phyloP scores from a whole-genome alignment of 2,329 filamentous ascomycete species.

The Pseudocercospora musae region DNA sequence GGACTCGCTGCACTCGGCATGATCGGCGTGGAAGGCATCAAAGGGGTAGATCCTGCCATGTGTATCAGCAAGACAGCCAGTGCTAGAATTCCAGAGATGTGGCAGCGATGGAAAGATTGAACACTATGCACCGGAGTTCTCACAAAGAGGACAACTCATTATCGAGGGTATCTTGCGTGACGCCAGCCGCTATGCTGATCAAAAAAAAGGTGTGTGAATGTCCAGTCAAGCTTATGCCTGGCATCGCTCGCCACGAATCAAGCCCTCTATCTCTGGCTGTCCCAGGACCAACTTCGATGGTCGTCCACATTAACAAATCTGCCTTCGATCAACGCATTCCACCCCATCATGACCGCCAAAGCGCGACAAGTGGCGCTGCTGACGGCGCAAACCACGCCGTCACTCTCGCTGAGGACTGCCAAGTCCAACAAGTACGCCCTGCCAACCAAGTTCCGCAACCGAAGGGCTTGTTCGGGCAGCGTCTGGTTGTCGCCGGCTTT shows the following conservation, averaged over 20 bases:
- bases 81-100: slow-evolving; percentile 25
- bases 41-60: slow-evolving; percentile 68
- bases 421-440: slow-evolving; percentile 81
- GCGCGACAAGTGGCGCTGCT: slow-evolving; percentile 66
- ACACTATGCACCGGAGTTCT: neutral
- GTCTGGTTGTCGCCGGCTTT: slow-evolving; percentile 7
- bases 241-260: no score
- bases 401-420: slow-evolving; percentile 66
- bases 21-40: slow-evolving; percentile 61
- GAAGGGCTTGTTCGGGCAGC: slow-evolving; percentile 50
- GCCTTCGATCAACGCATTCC: slow-evolving; percentile 62
- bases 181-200: slow-evolving; percentile 19
- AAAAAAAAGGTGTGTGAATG: neutral
- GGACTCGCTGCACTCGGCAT: slow-evolving; percentile 74
- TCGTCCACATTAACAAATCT: slow-evolving; percentile 81
- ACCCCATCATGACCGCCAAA: slow-evolving; percentile 82
- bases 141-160: neutral
- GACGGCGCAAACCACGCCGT: slow-evolving; percentile 72
- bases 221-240: no score
- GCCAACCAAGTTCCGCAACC: slow-evolving; percentile 69
- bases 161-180: slow-evolving; percentile 14
- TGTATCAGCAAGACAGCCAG: slow-evolving; percentile 65
- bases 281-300: slow-evolving; percentile 40
- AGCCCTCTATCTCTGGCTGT: slow-evolving; percentile 16
- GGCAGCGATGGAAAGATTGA: slow-evolving; percentile 22